A percentile compares a stretch with the other conserved stretches of the same genome.
Evolutionary conservation across 1,139 yeast genomes (phyloP).

Genomic region (Saccharomyces hybrid): DNA sequence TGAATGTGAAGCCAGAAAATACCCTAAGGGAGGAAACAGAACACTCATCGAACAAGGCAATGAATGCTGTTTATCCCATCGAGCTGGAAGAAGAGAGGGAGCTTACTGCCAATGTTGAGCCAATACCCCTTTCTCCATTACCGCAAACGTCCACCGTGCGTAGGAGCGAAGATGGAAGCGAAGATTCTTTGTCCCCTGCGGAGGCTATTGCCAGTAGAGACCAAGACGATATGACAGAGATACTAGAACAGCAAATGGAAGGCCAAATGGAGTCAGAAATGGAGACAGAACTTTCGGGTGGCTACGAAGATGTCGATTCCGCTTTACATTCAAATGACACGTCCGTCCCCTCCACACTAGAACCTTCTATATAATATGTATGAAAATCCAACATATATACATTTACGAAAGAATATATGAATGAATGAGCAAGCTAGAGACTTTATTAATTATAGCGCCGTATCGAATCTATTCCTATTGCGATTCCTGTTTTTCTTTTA

Average conservation of each 20-base stretch:
- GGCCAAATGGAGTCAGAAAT: slow-evolving; percentile 8
- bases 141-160: not conserved
- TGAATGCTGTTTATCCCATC: not conserved
- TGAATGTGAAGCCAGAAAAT: not conserved
- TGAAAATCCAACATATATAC: not conserved
- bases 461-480: not conserved
- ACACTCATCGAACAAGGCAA: not conserved
- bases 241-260: slow-evolving; percentile 11
- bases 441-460: not conserved
- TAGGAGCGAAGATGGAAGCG: not conserved
- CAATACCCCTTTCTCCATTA: not conserved
- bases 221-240: slow-evolving; percentile 8
- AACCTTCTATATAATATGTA: not conserved
- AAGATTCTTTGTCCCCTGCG: slow-evolving; percentile 2
- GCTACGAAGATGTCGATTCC: not conserved
- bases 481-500: not conserved
- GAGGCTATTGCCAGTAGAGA: slow-evolving; percentile 13
- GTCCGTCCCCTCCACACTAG: not conserved
- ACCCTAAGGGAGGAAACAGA: not conserved
- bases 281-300: slow-evolving; percentile 6
- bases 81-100: not conserved
- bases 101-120: not conserved
- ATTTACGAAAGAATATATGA: not conserved
- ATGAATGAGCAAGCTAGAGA: not conserved
- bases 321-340: no score